Evolutionary conservation across 768 basidiomycete species (phyloP).

Genomic region (Phanerochaete sordida): DNA sequence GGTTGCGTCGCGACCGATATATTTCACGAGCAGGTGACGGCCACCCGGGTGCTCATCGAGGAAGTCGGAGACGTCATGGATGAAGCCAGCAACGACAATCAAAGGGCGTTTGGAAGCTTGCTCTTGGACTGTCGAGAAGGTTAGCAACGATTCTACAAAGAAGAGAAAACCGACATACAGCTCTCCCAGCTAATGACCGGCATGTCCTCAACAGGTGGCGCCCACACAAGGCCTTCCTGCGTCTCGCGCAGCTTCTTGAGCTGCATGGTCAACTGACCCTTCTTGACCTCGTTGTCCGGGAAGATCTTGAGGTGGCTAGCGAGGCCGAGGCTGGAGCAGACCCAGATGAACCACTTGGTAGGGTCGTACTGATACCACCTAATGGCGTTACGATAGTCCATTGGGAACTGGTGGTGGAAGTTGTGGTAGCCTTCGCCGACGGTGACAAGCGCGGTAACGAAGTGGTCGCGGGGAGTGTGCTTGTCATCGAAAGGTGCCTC

Average conservation of each 20-base stretch:
- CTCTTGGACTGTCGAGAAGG: constrained; percentile 54
- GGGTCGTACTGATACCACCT: constrained; percentile 93
- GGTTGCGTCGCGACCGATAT: constrained; percentile 88
- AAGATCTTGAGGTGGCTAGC: constrained; percentile 62
- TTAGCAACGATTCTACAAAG: neutral
- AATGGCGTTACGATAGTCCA: constrained; percentile 96
- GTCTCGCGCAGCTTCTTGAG: constrained; percentile 80
- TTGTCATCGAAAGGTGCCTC: constrained; percentile 93
- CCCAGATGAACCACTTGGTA: constrained; percentile 88
- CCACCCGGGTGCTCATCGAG: constrained; percentile 93
- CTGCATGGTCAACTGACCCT: constrained; percentile 93
- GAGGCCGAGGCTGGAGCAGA: constrained; percentile 53
- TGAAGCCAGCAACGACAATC: constrained; percentile 86
- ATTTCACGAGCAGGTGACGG: constrained; percentile 74
- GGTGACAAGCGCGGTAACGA: constrained; percentile 85
- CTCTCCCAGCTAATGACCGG: constrained; percentile 85
- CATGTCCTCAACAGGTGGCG: constrained; percentile 67
- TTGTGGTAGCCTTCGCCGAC: constrained; percentile 98
- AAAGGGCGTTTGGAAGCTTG: constrained; percentile 78
- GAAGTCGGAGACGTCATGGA: constrained; percentile 84
- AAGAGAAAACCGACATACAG: constrained; percentile 44
- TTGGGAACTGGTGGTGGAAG: constrained; percentile 96
- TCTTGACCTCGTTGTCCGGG: constrained; percentile 71
- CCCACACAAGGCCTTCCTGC: constrained; percentile 79
- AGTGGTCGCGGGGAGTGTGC: constrained; percentile 87